These are phyloP conservation scores for Leccinellum luteum DNA, from an alignment of 768 basidiomycete genomes.

Conservation along the genomic window DNA sequence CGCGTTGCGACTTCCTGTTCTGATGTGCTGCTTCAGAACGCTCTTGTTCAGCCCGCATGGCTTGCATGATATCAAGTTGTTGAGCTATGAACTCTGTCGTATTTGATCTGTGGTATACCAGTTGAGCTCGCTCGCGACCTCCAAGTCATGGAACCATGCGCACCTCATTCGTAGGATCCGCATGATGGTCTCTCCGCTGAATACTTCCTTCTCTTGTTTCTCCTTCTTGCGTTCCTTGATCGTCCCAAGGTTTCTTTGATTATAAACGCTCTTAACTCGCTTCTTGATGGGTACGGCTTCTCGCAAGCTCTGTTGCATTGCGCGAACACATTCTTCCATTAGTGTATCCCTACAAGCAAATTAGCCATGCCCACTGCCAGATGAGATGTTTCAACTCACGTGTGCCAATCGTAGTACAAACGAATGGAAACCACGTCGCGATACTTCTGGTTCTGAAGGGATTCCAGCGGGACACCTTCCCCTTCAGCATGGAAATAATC, in stretches of 20 bases:
- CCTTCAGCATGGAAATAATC: constrained; percentile 96
- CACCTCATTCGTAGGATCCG: constrained; percentile 95
- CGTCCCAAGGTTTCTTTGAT: constrained; percentile 92
- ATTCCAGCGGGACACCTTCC: constrained; percentile 83
- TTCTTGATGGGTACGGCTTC: constrained; percentile 76
- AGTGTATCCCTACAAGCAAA: constrained; percentile 57
- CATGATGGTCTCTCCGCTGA: constrained; percentile 87
- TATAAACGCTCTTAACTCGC: constrained; percentile 89
- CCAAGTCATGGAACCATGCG: constrained; percentile 11
- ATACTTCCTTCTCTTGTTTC: constrained; percentile 72
- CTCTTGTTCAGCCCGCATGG: constrained; percentile 83
- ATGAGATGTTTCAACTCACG: constrained; percentile 46
- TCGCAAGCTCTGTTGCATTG: constrained; percentile 87
- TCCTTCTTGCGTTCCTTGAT: constrained; percentile 93
- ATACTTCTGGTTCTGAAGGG: constrained; percentile 92
- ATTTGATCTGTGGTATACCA: constrained; percentile 51
- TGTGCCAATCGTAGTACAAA: constrained; percentile 95
- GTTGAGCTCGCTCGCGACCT: constrained; percentile 3
- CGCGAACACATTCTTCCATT: constrained; percentile 94
- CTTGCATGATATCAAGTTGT: constrained; percentile 76
- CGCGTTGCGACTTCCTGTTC: constrained; percentile 57
- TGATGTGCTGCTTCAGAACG: constrained; percentile 61
- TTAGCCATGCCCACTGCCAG: constrained; percentile 7
- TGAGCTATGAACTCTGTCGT: constrained; percentile 87
- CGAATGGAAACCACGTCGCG: constrained; percentile 87